A percentile compares a stretch with the other conserved stretches of the same genome.
These are phyloP conservation scores for Psilocybe mexicana DNA, from an alignment of 1,284 basidiomycete genomes.

Conservation along the genomic window DNA sequence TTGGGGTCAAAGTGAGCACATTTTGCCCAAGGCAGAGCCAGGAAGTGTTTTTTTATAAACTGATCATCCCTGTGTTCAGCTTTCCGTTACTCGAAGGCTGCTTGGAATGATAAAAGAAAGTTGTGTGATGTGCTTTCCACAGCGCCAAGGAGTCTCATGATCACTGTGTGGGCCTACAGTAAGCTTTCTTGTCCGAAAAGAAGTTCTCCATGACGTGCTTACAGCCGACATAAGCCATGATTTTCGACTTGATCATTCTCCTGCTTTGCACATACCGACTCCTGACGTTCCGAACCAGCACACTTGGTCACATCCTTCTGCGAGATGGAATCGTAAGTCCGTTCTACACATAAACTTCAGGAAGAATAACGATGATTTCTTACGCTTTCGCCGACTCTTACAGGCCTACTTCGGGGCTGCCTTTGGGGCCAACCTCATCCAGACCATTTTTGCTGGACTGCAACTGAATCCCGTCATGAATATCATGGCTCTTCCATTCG, in stretches of 20 bases:
- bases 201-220: not conserved
- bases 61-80: slow-evolving; percentile 19
- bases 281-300: slow-evolving; percentile 23
- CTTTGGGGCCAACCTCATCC: slow-evolving; percentile 33
- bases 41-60: not conserved
- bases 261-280: slow-evolving; percentile 29
- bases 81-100: slow-evolving; percentile 31
- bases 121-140: slow-evolving; percentile 34
- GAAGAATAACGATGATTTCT: too few species aligned
- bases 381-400: not conserved
- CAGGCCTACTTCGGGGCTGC: slow-evolving; percentile 33
- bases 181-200: slow-evolving; percentile 2
- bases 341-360: not conserved
- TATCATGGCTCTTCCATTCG: slow-evolving; percentile 33
- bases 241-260: slow-evolving; percentile 32
- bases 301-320: slow-evolving; percentile 28
- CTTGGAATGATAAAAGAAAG: slow-evolving; percentile 29
- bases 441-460: slow-evolving; percentile 31
- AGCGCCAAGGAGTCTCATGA: slow-evolving; percentile 29
- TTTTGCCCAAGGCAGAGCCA: not conserved
- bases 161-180: slow-evolving; percentile 35
- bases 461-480: slow-evolving; percentile 37
- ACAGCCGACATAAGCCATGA: slow-evolving; percentile 29
- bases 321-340: slow-evolving; percentile 33
- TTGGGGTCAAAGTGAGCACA: slow-evolving; percentile 32